A percentile compares a stretch with the other conserved stretches of the same genome.
Conservation (phyloP, 1,284 basidiomycete species). For the Ceratobasidium sp. region DNA sequence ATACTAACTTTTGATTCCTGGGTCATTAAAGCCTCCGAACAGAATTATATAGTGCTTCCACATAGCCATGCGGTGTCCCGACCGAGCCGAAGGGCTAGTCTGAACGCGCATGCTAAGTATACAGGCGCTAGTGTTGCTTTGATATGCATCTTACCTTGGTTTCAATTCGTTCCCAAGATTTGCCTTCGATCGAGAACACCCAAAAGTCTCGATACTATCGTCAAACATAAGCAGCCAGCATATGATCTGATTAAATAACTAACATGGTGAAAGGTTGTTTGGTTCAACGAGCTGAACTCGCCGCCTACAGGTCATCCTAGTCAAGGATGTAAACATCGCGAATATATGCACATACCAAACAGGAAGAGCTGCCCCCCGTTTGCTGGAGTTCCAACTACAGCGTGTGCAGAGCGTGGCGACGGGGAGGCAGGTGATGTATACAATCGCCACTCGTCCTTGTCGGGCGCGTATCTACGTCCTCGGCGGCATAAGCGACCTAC, state of each 20-base stretch:
- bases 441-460: slow-evolving; percentile 84
- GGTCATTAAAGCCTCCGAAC: slow-evolving; percentile 90
- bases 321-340: background rate
- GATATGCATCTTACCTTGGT: slow-evolving; percentile 68
- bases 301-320: slow-evolving; percentile 63
- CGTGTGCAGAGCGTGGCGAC: slow-evolving; percentile 85
- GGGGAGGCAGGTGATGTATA: slow-evolving; percentile 86
- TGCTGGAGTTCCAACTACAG: slow-evolving; percentile 74
- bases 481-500: background rate
- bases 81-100: slow-evolving; percentile 35
- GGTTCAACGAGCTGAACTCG: slow-evolving; percentile 86
- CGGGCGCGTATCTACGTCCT: slow-evolving; percentile 15
- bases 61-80: slow-evolving; percentile 74
- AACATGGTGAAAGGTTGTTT: slow-evolving; percentile 72
- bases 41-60: slow-evolving; percentile 91
- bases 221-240: slow-evolving; percentile 50
- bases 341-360: slow-evolving; percentile 65
- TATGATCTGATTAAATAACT: background rate
- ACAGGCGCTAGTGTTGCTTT: background rate
- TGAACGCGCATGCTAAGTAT: background rate
- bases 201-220: slow-evolving; percentile 84
- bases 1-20: slow-evolving; percentile 73
- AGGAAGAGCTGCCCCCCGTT: slow-evolving; percentile 87
- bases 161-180: slow-evolving; percentile 91
- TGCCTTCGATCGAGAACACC: slow-evolving; percentile 78